Percentiles rank a stretch among this genome's conserved stretches.
phyloP scores from a whole-genome alignment of 805 yeast species.

The Saccharomycopsis fodiens region DNA sequence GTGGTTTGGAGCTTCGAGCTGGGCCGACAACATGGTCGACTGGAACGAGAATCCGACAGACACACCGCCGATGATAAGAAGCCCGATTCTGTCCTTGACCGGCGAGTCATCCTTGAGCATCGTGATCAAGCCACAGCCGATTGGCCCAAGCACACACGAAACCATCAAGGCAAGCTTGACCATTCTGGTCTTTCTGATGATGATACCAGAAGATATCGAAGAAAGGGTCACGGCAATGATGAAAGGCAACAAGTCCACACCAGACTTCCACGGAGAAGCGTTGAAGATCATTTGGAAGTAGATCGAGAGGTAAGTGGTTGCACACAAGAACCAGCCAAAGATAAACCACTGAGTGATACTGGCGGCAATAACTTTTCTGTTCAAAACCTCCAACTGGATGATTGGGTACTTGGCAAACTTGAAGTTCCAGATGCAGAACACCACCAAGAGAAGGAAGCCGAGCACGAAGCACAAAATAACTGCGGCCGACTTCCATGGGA shows the following conservation, averaged over 20 bases:
- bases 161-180: constrained; percentile 33
- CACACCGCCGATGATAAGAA: constrained; percentile 39
- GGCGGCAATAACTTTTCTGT: neutral
- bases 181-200: constrained; percentile 30
- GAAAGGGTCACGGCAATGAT: constrained; percentile 31
- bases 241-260: constrained; percentile 36
- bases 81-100: constrained; percentile 34
- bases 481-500: constrained; percentile 43
- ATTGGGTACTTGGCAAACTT: constrained; percentile 38
- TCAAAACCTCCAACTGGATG: constrained; percentile 24
- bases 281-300: constrained; percentile 37
- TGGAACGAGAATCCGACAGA: constrained; percentile 37
- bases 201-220: constrained; percentile 30
- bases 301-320: constrained; percentile 26
- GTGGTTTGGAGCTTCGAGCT: constrained; percentile 42
- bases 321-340: constrained; percentile 5
- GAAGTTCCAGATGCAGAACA: constrained; percentile 36
- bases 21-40: constrained; percentile 36
- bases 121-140: neutral
- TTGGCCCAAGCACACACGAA: neutral
- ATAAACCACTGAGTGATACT: neutral
- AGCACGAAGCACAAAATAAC: constrained; percentile 40
- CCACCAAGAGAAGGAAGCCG: constrained; percentile 33
- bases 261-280: constrained; percentile 36
- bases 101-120: neutral